Evolutionary conservation across 2,329 filamentous ascomycete species (phyloP), one percentile per base, ranked within the genome.

Genomic region (Diaporthe vexans): DNA sequence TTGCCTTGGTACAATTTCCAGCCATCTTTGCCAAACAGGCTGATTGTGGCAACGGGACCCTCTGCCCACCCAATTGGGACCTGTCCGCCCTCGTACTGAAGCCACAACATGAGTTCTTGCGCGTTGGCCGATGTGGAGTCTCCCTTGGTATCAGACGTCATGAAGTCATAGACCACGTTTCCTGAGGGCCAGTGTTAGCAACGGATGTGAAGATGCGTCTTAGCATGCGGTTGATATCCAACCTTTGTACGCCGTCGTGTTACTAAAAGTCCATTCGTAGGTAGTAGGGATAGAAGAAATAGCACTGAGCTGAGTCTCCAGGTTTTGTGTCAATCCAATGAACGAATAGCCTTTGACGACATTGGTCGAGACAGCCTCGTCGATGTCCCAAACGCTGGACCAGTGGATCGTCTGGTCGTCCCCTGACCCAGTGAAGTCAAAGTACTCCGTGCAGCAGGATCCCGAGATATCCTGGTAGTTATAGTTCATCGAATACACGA

Each of bases 401-500:
- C 84, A 86, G 26, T 80, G 77, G 29, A 85, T 81, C 24, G 73
- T 77, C 33, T 79, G 78, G 33, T 77, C 61, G 48, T 82, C 78
- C 70, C 82, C 80, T 24, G 79, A 79, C 9, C 83, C 82, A n/a
- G 79, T 77, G 17, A 82, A 79, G 46, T 79, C 77, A 24, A 81
- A 80, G 76, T 83, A 86, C 59, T 80, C 80, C 0, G 84, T 85
- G 78, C 85, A 86, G 52, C 81, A 81, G 21, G 80, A 82, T 10
- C 84, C 84, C 10, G 79, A 79, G 52, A 84, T 85, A 63, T 80
- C 76, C 40, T 81, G 78, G 67, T 83, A 81, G 76, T 84, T 84
- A 79, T 86, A 86, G 73, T 84, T 83, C 84, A 86, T 86, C 76
- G 84, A 85, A 77, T 81, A 85, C 21, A 86, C 83, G 56, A 86